Evolutionary conservation across 805 yeast species (phyloP).

Genomic region (Yamadazyma takamatsuzukensis): DNA sequence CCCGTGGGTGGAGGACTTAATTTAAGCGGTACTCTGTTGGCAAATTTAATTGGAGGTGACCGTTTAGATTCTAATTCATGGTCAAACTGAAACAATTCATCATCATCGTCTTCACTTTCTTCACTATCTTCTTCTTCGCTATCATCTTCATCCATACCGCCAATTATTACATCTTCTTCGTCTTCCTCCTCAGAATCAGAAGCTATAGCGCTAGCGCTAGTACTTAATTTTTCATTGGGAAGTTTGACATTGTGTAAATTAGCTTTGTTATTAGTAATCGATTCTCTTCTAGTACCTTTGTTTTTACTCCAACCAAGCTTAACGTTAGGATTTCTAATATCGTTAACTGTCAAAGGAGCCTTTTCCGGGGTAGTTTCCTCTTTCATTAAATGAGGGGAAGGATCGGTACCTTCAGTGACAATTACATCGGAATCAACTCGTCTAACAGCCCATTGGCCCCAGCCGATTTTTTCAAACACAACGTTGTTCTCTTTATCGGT

Average conservation of each 20-base stretch:
- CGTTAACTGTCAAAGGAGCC: constrained; percentile 22
- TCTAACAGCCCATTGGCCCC: constrained; percentile 97
- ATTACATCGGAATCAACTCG: constrained; percentile 43
- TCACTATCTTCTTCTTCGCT: constrained; percentile 32
- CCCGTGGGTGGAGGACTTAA: constrained; percentile 33
- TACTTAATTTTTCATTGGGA: constrained; percentile 35
- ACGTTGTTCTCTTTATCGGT: constrained; percentile 59
- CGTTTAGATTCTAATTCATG: constrained; percentile 13
- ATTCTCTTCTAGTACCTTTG: constrained; percentile 40
- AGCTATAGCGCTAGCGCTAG: constrained; percentile 18
- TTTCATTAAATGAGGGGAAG: too few relatives aligned
- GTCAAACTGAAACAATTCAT: constrained; percentile 15
- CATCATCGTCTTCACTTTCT: constrained; percentile 22
- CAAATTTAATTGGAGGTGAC: constrained; percentile 39
- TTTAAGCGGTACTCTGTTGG: constrained; percentile 39
- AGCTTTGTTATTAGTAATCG: constrained; percentile 44
- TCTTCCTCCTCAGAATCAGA: constrained; percentile 32
- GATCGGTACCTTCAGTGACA: constrained; percentile 44
- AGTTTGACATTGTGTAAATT: constrained; percentile 45
- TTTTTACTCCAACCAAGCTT: constrained; percentile 38
- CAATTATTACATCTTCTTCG: constrained; percentile 21
- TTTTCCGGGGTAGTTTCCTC: not conserved
- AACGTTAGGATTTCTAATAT: constrained; percentile 28
- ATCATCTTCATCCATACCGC: constrained; percentile 29
- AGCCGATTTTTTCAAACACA: constrained; percentile 87